Base-by-base conservation (phyloP, 306 rosid genomes). In the Trifolium pratense region DNA sequence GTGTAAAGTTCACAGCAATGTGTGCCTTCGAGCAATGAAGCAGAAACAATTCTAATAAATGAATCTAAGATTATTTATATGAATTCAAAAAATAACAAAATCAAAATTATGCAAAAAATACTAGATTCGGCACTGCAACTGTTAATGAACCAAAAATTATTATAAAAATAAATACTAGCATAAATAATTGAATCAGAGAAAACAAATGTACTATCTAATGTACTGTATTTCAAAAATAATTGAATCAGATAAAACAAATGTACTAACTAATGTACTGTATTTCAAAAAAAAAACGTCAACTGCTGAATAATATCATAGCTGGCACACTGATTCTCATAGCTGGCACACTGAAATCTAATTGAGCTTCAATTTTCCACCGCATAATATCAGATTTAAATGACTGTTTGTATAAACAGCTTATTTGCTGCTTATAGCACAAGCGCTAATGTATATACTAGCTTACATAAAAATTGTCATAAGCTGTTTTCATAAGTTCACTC, bases 161-260 rank as follows among this genome's bases (percentile, higher is more conserved):
- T 18, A 3, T 6, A 48, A 62, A 63, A 42, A 29, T 3, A 18
- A 40, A 32, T 26, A 40, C 43, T 49, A 68, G 17, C 11, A 34
- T 34, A 59, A 72, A 20, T 18, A 23, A n/a, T 75, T 10, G 32
- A 65, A 68, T 71, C 51, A 64, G 45, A 77, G 25, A 62, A 15
- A 29, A 75, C 29, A 29, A 53, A 70, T 21, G 7, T 53, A 80
- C 29, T 29, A 29, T 29, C 52, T 17, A 63, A 26, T 34, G n/a
- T n/a, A n/a, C n/a, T n/a, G n/a, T n/a, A n/a, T n/a, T n/a, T n/a
- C n/a, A n/a, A n/a, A n/a, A n/a, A n/a, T 31, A 21, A 21, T 75
- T 9, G 32, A 65, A 67, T 71, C 49, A 64, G 43, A 76, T 23
- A 62, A 15, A 26, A 74, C 26, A 26, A 52, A 69, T 21, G 9